phyloP scores from a whole-genome alignment of 495 filamentous ascomycete genomes.

The Daldinia caldariorum region DNA sequence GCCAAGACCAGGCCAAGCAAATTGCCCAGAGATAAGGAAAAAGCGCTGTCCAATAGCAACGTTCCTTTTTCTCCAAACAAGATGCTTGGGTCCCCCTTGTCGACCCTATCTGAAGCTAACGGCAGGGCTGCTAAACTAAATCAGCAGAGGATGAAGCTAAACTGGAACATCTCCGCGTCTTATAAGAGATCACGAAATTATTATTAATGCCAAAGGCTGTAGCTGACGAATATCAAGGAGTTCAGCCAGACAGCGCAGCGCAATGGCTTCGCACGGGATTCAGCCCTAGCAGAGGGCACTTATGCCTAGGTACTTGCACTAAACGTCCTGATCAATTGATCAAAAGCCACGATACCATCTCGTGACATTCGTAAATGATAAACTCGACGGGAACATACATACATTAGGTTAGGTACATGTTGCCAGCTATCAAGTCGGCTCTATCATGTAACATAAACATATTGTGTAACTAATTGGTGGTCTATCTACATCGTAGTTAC shows the following conservation, averaged over 20 bases:
- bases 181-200: neutral
- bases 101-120: slow-evolving; percentile 36
- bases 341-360: neutral
- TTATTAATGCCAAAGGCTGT: neutral
- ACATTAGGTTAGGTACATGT: too few species aligned
- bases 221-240: neutral
- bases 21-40: slow-evolving; percentile 43
- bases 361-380: slow-evolving; percentile 8
- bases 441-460: slow-evolving; percentile 21
- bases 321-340: neutral
- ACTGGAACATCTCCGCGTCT: slow-evolving; percentile 12
- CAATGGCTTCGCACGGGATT: neutral
- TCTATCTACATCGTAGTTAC: slow-evolving; percentile 48
- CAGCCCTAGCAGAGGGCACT: neutral
- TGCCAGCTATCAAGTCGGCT: slow-evolving; percentile 1
- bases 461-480: slow-evolving; percentile 32
- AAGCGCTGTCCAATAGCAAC: slow-evolving; percentile 23
- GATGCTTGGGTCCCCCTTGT: slow-evolving; percentile 23
- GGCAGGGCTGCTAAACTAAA: slow-evolving; percentile 34
- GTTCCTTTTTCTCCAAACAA: slow-evolving; percentile 20
- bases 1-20: slow-evolving; percentile 39
- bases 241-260: neutral
- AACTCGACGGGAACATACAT: slow-evolving; percentile 5
- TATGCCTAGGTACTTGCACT: too few species aligned
- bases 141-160: slow-evolving; percentile 20